phyloP scores from a whole-genome alignment of 495 filamentous ascomycete genomes.

The Trichoderma erinaceum region DNA sequence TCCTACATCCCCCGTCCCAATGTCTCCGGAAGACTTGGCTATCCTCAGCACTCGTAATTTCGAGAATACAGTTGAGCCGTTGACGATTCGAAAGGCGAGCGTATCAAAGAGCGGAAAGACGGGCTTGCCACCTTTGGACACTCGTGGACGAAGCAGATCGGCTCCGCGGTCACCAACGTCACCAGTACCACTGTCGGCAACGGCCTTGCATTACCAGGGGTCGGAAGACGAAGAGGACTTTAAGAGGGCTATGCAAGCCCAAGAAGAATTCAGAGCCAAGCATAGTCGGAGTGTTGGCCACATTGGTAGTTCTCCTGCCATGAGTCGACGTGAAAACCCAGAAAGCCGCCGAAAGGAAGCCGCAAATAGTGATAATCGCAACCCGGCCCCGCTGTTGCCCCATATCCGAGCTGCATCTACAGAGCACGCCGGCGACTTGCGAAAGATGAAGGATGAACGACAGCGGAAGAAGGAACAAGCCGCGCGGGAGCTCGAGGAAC shows the following conservation, averaged over 20 bases:
- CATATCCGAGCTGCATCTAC: conserved; percentile 26
- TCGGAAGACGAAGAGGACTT: conserved; percentile 57
- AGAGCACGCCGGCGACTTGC: conserved; percentile 36
- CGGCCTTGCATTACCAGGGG: conserved; percentile 34
- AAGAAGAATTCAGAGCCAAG: conserved; percentile 54
- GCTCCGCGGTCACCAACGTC: conserved; percentile 67
- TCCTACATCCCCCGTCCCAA: conserved; percentile 82
- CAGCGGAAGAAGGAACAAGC: conserved; percentile 67
- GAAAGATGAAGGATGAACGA: conserved; percentile 45
- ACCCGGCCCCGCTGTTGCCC: conserved; percentile 17
- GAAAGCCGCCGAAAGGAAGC: conserved; percentile 41
- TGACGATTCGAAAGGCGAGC: conserved; percentile 37
- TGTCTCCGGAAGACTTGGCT: conserved; percentile 80
- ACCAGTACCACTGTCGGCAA: conserved; percentile 60
- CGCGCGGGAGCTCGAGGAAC: conserved; percentile 79
- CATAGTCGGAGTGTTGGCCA: conserved; percentile 52
- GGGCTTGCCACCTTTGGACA: conserved; percentile 46
- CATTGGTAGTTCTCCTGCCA: conserved; percentile 40
- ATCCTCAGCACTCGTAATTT: conserved; percentile 45
- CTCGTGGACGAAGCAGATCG: conserved; percentile 50
- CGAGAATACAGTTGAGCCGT: conserved; percentile 30
- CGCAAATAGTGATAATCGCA: conserved; percentile 17
- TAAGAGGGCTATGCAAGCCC: conserved; percentile 52
- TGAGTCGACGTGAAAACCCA: conserved; percentile 46
- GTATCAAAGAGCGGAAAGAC: conserved; percentile 34